Base-by-base conservation (phyloP, 2,329 filamentous ascomycete species). In the Diaporthe citriasiana region DNA sequence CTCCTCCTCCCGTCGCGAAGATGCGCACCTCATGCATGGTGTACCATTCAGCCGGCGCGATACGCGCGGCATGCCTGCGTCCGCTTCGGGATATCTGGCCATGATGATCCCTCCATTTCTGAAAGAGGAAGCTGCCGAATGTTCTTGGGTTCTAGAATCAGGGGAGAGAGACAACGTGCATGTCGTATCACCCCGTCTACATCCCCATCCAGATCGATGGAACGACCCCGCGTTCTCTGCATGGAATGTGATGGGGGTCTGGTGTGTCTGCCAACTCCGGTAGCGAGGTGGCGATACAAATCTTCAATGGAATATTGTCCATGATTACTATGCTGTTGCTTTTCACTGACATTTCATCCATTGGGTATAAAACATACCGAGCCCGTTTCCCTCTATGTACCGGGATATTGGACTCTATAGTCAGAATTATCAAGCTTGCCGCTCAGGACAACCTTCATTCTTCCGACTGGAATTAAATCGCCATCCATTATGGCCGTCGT, bases 71-170 rank as follows among this genome's bases (percentile, higher is more conserved):
- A 65, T n/a, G 25, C 42, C 50, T 65, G 30, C 60, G 19, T 65
- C 42, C n/a, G 51, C 40, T n/a, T 8, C 22, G 13, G 38, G 47
- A 1, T 17, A 38, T 33, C 17, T 42, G 17, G n/a, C 15, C 17
- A 35, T n/a, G 6, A 50, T 35, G 42, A n/a, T 35, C 42, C 51
- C 13, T 33, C 13, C 15, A 51, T 19, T 38, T 25, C 69, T 59
- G 7, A 60, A 71, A 71, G 22, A 60, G 69, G 69, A 71, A 71
- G 69, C 45, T 71, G n/a, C 69, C 33, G 22, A 60, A 40, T n/a
- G 8, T 8, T 12, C 3, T 9, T 35, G 13, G 22, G 15, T 51
- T 51, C 69, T 51, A n/a, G 55, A 60, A 45, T 17, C 9, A 25
- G 38, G 42, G 25, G 42, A 22, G 45, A 30, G 69, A 60, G 69